Percentiles rank a stretch among this genome's conserved stretches.
Evolutionary conservation across 169 alveolate genomes (phyloP).

Genomic region (Plasmodium inui): DNA sequence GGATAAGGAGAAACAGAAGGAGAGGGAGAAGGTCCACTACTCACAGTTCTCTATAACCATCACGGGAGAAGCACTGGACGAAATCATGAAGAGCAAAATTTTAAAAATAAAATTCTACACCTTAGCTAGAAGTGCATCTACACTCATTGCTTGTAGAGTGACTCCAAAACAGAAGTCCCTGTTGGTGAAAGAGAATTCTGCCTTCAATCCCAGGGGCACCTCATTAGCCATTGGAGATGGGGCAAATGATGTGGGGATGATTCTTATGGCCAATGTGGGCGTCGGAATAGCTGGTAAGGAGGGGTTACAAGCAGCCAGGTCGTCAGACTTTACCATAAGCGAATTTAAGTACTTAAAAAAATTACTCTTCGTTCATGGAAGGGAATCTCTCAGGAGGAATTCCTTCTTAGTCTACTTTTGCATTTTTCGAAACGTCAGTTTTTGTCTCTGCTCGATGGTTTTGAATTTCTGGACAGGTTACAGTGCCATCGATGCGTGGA

Average conservation of each 20-base stretch:
- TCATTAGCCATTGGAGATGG: conserved; percentile 98
- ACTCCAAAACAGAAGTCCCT: conserved; percentile 98
- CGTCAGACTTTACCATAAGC: conserved; percentile 92
- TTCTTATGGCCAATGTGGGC: conserved; percentile 98
- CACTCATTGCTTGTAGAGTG: conserved; percentile 97
- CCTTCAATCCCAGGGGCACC: conserved; percentile 84
- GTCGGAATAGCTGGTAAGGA: conserved; percentile 98
- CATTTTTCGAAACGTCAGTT: conserved; percentile 82
- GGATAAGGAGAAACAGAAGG: too few relatives aligned
- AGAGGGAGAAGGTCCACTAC: conserved; percentile 65
- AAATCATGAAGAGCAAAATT: conserved; percentile 76
- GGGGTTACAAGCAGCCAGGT: conserved; percentile 95
- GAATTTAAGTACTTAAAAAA: conserved; percentile 90
- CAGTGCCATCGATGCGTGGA: conserved; percentile 85
- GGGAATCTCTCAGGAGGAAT: conserved; percentile 88
- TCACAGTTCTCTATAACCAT: conserved; percentile 81
- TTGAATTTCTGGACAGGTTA: conserved; percentile 80
- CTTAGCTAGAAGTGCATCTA: conserved; percentile 83
- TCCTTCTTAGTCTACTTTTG: conserved; percentile 85
- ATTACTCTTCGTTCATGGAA: conserved; percentile 91
- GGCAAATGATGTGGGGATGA: conserved; percentile 99
- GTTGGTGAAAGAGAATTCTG: conserved; percentile 94
- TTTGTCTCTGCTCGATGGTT: conserved; percentile 79
- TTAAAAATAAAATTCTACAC: conserved; percentile 80
- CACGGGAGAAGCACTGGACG: conserved; percentile 86